These are phyloP conservation scores for Sherardia arvensis DNA, from an alignment of 257 asterid genomes.

Conservation along the genomic window DNA sequence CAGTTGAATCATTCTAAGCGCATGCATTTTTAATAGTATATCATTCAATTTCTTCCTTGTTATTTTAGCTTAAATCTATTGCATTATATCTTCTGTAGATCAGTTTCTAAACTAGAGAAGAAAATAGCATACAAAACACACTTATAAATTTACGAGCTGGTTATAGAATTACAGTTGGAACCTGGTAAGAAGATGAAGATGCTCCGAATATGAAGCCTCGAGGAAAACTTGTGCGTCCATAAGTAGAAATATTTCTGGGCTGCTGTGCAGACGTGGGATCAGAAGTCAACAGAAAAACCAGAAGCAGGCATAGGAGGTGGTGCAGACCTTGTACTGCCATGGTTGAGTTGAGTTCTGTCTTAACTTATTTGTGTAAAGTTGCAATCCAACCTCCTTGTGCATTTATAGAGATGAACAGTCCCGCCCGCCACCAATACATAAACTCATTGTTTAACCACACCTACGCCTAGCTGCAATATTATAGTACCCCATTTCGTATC, in stretches of 20 bases:
- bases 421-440: background rate
- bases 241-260: background rate
- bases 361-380: background rate
- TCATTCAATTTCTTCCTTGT: too few species aligned
- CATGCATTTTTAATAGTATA: too few species aligned
- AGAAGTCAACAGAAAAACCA: background rate
- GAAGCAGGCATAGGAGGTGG: background rate
- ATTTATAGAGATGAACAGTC: too few species aligned
- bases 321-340: background rate
- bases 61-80: too few species aligned
- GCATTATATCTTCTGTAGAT: too few species aligned
- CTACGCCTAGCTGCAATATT: background rate
- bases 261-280: background rate
- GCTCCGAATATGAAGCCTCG: background rate
- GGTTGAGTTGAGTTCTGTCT: too few species aligned
- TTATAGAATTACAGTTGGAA: too few species aligned
- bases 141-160: too few species aligned
- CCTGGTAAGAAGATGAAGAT: background rate
- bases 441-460: too few species aligned
- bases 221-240: background rate
- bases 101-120: too few species aligned
- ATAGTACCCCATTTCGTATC: background rate
- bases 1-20: too few species aligned
- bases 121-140: too few species aligned
- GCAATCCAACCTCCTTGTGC: background rate